Conservation (phyloP, 208 protist species). For the Leishmania braziliensis region DNA sequence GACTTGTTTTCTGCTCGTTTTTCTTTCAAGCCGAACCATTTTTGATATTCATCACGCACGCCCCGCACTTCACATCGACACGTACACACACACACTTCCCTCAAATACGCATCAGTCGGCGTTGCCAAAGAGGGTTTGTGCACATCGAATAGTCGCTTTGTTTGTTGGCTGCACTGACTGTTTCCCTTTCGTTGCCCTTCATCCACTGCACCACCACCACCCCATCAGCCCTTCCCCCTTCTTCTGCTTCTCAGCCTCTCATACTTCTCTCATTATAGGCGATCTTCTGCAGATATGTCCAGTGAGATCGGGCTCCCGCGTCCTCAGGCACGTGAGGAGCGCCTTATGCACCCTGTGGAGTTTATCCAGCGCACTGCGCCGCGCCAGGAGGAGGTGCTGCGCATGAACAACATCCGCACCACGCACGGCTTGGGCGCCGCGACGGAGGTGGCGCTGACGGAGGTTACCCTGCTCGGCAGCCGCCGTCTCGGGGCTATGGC, state of each 20-base stretch:
- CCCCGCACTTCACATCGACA: neutral
- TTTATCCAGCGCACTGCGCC: constrained; percentile 77
- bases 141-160: neutral
- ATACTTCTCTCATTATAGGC: neutral
- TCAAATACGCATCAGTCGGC: neutral
- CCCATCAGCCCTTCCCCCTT: neutral
- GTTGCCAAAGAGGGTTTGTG: neutral
- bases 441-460: constrained; percentile 68
- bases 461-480: constrained; percentile 70
- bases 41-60: neutral
- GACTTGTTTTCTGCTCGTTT: neutral
- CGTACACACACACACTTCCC: neutral
- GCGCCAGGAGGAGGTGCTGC: constrained; percentile 75
- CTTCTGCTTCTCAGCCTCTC: neutral
- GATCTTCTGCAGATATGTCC: constrained; percentile 6
- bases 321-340: constrained; percentile 51
- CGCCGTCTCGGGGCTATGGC: constrained; percentile 77
- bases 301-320: constrained; percentile 63
- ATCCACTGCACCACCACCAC: neutral
- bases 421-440: constrained; percentile 80
- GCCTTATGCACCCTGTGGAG: constrained; percentile 84
- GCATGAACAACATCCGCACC: constrained; percentile 83
- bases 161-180: neutral
- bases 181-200: neutral
- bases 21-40: neutral